These are phyloP conservation scores for Hypoxylon sp. DNA, from an alignment of 2,329 filamentous ascomycete genomes.

Conservation along the genomic window DNA sequence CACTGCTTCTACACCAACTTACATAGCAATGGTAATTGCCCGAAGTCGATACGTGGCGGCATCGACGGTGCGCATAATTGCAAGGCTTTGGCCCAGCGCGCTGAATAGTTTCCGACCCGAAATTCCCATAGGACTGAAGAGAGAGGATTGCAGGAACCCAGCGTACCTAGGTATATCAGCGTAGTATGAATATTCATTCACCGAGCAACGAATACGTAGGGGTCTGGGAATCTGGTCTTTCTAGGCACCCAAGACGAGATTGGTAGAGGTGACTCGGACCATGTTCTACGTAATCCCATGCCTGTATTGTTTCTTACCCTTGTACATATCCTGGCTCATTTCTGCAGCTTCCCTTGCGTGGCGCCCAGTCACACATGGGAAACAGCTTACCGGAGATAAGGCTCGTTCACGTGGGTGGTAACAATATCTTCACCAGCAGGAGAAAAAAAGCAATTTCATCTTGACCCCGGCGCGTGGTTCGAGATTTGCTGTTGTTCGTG, in stretches of 20 bases:
- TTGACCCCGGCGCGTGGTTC: constrained; percentile 9
- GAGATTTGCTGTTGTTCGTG: neutral
- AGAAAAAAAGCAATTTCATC: constrained; percentile 26
- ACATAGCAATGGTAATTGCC: constrained; percentile 7
- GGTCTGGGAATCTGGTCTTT: constrained; percentile 5
- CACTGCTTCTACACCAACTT: constrained; percentile 1
- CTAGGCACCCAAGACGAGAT: constrained; percentile 17
- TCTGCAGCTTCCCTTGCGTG: constrained; percentile 36
- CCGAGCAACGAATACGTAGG: constrained; percentile 18
- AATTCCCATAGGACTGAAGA: constrained; percentile 9
- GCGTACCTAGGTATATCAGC: no score
- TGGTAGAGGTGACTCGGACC: constrained; percentile 26
- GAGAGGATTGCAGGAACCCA: constrained; percentile 2
- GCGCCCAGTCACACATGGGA: constrained; percentile 1
- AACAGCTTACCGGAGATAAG: constrained; percentile 14
- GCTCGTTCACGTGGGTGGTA: constrained; percentile 17
- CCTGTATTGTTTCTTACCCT: constrained; percentile 26
- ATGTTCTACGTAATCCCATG: constrained; percentile 17
- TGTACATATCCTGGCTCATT: constrained; percentile 22
- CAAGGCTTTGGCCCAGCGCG: constrained; percentile 13
- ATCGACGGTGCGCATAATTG: constrained; percentile 13
- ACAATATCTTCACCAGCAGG: constrained; percentile 22
- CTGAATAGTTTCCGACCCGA: constrained; percentile 6
- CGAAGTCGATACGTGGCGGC: constrained; percentile 17
- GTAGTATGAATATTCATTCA: constrained; percentile 15